Base-by-base conservation (phyloP, 805 yeast genomes). In the Kodamaea fukazawae region DNA sequence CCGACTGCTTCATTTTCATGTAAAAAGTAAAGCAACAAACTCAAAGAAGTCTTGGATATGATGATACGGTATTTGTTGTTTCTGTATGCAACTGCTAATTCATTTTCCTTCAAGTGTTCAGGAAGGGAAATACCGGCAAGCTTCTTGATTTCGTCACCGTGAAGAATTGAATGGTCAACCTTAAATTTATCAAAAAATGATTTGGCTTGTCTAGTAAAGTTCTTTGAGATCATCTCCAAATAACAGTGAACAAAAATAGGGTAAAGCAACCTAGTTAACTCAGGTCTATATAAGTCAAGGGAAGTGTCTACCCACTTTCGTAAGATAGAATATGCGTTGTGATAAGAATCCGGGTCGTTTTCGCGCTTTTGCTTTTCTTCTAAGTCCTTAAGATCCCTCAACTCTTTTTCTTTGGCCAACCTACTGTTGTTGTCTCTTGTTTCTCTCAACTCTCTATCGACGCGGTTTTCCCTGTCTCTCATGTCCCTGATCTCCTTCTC, bases 1-100 rank as follows among this genome's bases (percentile, higher is more conserved):
- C 98, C 98, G 40, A 82, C 81, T 7, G 84, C 83, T 61, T 89
- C 97, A 58, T 89, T 87, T 55, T 91, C 97, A 58, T 88, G 95
- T 40, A 93, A 63, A 51, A 89, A 91, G 57, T 87, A 86, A 39
- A 93, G 70, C 47, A 93, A 73, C 50, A 91, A 66, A 57, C 89
- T 93, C 55, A 91, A 73, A 4, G 95, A 79, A 1, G 96, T 89
- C 47, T 86, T 81, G 10, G 96, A 83, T 33, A 91, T 79, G 31
- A 78, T 75, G 7, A 91, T 71, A 39, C 78, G 72, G 62, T 88
- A 93, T 56, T 85, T 84, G 65, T 84, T 79, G 27, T 73, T 67
- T 47, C 84, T 70, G 64, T 83, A 91, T 6, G 83, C 76, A 50
- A 78, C 79, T 2, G 97, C 95, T 49, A 86, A 71, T 43, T 79